phyloP scores from a whole-genome alignment of 352 stramenopile species.

The Phytophthora foliorum region DNA sequence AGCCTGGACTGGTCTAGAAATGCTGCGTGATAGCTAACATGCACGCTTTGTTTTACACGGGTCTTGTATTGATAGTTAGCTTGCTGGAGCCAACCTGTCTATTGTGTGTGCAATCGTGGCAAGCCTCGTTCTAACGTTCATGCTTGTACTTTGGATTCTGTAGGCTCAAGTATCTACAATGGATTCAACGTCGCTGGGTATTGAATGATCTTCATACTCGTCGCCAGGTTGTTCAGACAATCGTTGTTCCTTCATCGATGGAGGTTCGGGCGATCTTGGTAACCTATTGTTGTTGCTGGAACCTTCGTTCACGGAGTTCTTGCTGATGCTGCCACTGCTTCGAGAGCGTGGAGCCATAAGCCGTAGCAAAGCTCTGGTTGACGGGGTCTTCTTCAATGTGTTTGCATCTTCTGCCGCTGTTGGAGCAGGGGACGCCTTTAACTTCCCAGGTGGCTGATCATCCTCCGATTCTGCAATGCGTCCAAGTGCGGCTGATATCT shows the following conservation, averaged over 20 bases:
- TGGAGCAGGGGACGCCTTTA: neutral
- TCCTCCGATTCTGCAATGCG: conserved; percentile 19
- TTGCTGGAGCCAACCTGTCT: neutral
- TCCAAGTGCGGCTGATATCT: conserved; percentile 12
- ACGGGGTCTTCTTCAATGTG: conserved; percentile 39
- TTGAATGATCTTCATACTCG: conserved; percentile 21
- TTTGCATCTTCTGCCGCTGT: conserved; percentile 23
- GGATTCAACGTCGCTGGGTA: conserved; percentile 3
- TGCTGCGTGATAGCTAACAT: conserved; percentile 29
- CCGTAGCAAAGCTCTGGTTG: conserved; percentile 17
- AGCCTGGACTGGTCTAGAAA: conserved; percentile 36
- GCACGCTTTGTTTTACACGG: conserved; percentile 36
- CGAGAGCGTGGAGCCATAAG: conserved; percentile 23
- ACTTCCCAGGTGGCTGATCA: neutral
- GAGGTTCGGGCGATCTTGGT: conserved; percentile 1
- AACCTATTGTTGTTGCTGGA: conserved; percentile 29
- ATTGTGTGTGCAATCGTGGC: neutral
- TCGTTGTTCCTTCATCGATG: conserved; percentile 11
- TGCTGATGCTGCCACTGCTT: conserved; percentile 31
- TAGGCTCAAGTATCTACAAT: conserved; percentile 9
- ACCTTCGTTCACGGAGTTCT: conserved; percentile 7
- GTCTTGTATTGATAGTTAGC: conserved; percentile 7
- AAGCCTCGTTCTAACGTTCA: neutral
- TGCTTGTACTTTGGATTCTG: neutral
- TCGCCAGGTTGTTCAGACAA: conserved; percentile 18